Evolutionary conservation across 1,139 yeast genomes (phyloP).

Genomic region (Hansenula sp.): DNA sequence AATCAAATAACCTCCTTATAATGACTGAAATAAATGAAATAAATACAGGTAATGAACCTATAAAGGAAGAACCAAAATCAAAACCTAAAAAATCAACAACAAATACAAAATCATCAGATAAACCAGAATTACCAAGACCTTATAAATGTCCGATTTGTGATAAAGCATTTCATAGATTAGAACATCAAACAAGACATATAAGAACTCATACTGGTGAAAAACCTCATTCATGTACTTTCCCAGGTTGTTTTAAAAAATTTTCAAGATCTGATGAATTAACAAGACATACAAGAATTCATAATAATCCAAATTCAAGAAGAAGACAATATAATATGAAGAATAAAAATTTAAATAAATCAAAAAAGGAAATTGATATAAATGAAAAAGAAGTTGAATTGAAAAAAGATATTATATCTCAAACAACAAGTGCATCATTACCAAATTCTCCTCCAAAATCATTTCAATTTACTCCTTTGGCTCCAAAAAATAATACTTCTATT

Average conservation of each 20-base stretch:
- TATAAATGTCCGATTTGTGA: slow-evolving; percentile 90
- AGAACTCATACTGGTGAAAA: slow-evolving; percentile 96
- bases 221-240: slow-evolving; percentile 84
- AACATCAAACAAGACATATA: slow-evolving; percentile 92
- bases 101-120: slow-evolving; percentile 5
- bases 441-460: slow-evolving; percentile 20
- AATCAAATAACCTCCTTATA: too few species aligned
- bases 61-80: not conserved
- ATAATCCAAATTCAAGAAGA: slow-evolving; percentile 66
- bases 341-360: slow-evolving; percentile 11
- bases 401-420: slow-evolving; percentile 1
- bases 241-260: slow-evolving; percentile 83
- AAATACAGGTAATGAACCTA: not conserved
- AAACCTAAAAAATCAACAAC: too few species aligned
- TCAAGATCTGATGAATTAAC: slow-evolving; percentile 89
- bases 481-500: not conserved
- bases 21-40: too few species aligned
- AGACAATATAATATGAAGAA: slow-evolving; percentile 30
- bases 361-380: slow-evolving; percentile 1
- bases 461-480: slow-evolving; percentile 12
- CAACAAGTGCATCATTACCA: slow-evolving; percentile 22
- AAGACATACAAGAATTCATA: slow-evolving; percentile 83
- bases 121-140: slow-evolving; percentile 37
- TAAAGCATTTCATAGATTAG: slow-evolving; percentile 87
- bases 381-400: slow-evolving; percentile 3